Conservation (phyloP, 1,284 basidiomycete genomes). For the Athelia sp. region DNA sequence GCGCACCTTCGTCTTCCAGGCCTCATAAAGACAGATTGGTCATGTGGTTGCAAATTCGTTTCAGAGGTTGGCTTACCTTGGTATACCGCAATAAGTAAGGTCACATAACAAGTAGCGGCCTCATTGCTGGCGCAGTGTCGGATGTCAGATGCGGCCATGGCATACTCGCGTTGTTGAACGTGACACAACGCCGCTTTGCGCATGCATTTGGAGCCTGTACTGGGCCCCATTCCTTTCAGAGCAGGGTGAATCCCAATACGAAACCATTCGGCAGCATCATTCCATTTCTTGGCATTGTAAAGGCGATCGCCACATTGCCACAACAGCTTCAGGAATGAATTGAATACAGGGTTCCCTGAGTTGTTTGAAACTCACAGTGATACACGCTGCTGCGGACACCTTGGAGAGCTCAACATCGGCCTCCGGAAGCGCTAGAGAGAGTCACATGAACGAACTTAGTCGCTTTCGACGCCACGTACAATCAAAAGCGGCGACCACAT, state of each 20-base stretch:
- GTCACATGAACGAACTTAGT: slow-evolving; percentile 12
- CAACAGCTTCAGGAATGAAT: slow-evolving; percentile 49
- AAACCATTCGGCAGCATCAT: slow-evolving; percentile 76
- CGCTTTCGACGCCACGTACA: slow-evolving; percentile 35
- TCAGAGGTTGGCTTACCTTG: slow-evolving; percentile 50
- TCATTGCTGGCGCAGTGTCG: slow-evolving; percentile 64
- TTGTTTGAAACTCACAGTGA: slow-evolving; percentile 49
- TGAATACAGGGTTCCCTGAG: no score
- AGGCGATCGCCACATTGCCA: slow-evolving; percentile 80
- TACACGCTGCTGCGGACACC: slow-evolving; percentile 62
- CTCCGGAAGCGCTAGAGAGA: slow-evolving; percentile 44
- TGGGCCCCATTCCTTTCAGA: slow-evolving; percentile 49
- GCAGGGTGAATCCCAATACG: slow-evolving; percentile 61
- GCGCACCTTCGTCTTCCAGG: slow-evolving; percentile 70
- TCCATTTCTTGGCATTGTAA: slow-evolving; percentile 66
- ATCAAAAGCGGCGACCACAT: slow-evolving; percentile 50
- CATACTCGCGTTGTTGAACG: slow-evolving; percentile 69
- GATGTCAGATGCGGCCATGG: slow-evolving; percentile 60
- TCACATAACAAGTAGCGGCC: slow-evolving; percentile 71
- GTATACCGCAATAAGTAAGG: slow-evolving; percentile 64
- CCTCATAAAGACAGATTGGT: no score
- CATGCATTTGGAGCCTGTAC: slow-evolving; percentile 60
- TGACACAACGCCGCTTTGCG: slow-evolving; percentile 79
- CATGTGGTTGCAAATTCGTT: slow-evolving; percentile 1
- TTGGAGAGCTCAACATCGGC: slow-evolving; percentile 59